Evolutionary conservation across 805 yeast genomes (phyloP).

Genomic region (Saturnispora ahearnii): DNA sequence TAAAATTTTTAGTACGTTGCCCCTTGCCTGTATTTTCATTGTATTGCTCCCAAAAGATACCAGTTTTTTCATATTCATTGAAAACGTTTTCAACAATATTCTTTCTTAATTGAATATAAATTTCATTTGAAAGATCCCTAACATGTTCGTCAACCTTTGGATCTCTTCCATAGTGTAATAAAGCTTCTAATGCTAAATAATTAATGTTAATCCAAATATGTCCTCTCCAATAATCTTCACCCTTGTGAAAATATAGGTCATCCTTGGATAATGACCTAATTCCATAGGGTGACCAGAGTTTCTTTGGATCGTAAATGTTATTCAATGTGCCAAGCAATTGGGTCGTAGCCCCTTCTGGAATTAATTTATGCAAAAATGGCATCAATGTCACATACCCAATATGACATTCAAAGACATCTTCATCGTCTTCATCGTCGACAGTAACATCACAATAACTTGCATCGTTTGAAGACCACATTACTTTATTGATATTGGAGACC

Average conservation of each 20-base stretch:
- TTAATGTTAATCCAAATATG: slow-evolving; percentile 91
- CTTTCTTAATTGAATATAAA: slow-evolving; percentile 51
- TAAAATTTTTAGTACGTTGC: slow-evolving; percentile 77
- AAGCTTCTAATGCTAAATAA: slow-evolving; percentile 66
- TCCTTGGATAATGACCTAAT: slow-evolving; percentile 67
- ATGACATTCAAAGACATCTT: slow-evolving; percentile 63
- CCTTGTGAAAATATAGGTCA: slow-evolving; percentile 59
- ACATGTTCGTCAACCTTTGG: slow-evolving; percentile 28
- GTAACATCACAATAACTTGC: slow-evolving; percentile 76
- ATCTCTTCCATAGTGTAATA: slow-evolving; percentile 43
- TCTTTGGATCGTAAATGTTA: slow-evolving; percentile 56
- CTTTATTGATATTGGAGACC: slow-evolving; percentile 50
- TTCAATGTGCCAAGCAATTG: slow-evolving; percentile 46
- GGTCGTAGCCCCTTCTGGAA: slow-evolving; percentile 36
- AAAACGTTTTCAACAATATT: slow-evolving; percentile 64
- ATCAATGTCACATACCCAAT: slow-evolving; percentile 81
- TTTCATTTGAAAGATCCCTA: slow-evolving; percentile 32
- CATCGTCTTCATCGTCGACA: slow-evolving; percentile 59
- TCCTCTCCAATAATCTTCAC: slow-evolving; percentile 94
- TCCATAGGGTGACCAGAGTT: slow-evolving; percentile 73
- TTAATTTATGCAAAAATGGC: slow-evolving; percentile 71
- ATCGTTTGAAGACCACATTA: slow-evolving; percentile 73
- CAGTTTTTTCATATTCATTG: slow-evolving; percentile 63
- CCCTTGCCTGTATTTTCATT: slow-evolving; percentile 67
- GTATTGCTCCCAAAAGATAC: slow-evolving; percentile 88